Percentiles rank a stretch among this genome's conserved stretches.
These are phyloP conservation scores for Solidago caesia DNA, from an alignment of 129 eudicot genomes.

Conservation along the genomic window DNA sequence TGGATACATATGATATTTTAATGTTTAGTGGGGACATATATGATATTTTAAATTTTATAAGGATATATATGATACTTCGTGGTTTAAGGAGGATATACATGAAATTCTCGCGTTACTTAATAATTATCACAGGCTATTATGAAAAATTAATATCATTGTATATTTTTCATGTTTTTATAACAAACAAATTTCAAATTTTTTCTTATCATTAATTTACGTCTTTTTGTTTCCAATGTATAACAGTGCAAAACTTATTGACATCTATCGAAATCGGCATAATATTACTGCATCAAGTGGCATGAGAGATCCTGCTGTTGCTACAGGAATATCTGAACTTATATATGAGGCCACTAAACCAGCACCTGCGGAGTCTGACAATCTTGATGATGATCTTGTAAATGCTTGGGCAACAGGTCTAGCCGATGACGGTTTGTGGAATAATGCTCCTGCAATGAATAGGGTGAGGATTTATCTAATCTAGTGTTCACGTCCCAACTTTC, in stretches of 20 bases:
- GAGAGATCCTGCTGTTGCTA: constrained; percentile 88
- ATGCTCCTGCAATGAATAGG: constrained; percentile 98
- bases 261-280: constrained; percentile 91
- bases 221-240: constrained; percentile 17
- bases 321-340: constrained; percentile 92
- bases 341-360: constrained; percentile 70
- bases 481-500: background rate
- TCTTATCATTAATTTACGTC: constrained; percentile 3
- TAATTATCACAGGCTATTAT: background rate
- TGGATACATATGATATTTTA: no score
- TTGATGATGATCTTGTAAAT: constrained; percentile 98
- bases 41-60: no score
- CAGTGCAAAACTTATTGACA: constrained; percentile 94
- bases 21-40: no score
- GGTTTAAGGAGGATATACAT: no score
- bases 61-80: no score
- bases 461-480: constrained; percentile 37
- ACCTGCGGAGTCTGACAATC: constrained; percentile 57
- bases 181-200: background rate
- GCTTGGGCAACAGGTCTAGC: constrained; percentile 98
- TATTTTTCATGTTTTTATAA: background rate
- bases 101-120: background rate
- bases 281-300: constrained; percentile 79
- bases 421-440: constrained; percentile 81
- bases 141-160: background rate